Evolutionary conservation across 352 stramenopile genomes (phyloP).

Genomic region (Phytophthora pseudosyringae): DNA sequence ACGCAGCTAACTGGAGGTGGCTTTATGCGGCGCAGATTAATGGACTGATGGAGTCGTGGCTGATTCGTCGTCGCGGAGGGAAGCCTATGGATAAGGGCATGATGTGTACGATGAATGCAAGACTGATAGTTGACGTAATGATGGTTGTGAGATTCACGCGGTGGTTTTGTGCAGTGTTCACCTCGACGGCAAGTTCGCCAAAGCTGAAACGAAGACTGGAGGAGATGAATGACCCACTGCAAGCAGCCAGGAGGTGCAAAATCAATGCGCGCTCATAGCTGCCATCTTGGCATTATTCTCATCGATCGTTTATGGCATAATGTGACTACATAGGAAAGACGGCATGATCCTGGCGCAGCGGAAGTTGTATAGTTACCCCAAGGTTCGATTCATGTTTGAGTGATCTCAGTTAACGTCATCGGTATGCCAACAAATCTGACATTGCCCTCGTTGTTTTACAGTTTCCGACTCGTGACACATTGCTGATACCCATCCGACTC

Average conservation of each 20-base stretch:
- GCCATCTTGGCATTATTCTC: neutral
- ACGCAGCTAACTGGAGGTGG: constrained; percentile 2
- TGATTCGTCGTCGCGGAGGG: constrained; percentile 78
- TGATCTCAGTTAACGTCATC: neutral
- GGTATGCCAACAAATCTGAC: neutral
- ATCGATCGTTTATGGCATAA: neutral
- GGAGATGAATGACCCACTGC: constrained; percentile 52
- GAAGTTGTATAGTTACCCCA: constrained; percentile 78
- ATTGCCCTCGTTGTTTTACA: constrained; percentile 19
- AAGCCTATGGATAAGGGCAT: constrained; percentile 83
- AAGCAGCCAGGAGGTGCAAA: constrained; percentile 47
- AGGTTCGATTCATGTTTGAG: constrained; percentile 37
- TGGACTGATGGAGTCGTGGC: constrained; percentile 85
- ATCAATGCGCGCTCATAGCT: neutral
- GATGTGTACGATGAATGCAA: constrained; percentile 43
- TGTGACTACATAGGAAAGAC: constrained; percentile 34
- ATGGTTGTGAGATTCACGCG: neutral
- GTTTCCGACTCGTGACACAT: constrained; percentile 55
- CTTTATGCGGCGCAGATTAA: constrained; percentile 61
- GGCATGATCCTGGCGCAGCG: constrained; percentile 52
- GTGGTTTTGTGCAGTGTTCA: constrained; percentile 42
- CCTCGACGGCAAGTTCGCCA: constrained; percentile 56
- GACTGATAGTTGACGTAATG: neutral
- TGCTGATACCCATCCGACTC: constrained; percentile 74
- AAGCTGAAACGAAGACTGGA: constrained; percentile 78